phyloP scores from a whole-genome alignment of 176 grass and related monocot genomes.

The Lolium rigidum region DNA sequence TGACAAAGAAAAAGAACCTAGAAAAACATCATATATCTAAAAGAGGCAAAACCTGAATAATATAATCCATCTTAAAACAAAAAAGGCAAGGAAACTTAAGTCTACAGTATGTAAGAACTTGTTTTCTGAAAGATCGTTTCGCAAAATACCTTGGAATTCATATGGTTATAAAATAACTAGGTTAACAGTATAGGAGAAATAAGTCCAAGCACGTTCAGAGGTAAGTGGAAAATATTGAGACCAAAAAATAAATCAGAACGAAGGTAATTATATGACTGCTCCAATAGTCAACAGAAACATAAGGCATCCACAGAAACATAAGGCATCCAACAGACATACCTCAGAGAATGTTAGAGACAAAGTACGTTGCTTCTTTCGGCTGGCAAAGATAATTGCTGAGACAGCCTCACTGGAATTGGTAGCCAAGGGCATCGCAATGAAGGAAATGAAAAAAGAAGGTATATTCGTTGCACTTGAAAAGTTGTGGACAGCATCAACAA shows the following conservation, averaged over 20 bases:
- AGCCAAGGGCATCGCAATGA: conserved; percentile 89
- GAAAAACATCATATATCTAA: background rate
- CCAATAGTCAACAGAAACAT: background rate
- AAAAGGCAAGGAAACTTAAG: background rate
- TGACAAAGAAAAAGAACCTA: background rate
- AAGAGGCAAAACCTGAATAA: background rate
- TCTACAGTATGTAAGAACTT: conserved; percentile 4
- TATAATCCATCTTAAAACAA: background rate
- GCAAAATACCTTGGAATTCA: background rate
- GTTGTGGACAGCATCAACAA: conserved; percentile 85
- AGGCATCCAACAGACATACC: conserved; percentile 49
- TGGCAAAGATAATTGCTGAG: conserved; percentile 83
- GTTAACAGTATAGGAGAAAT: background rate
- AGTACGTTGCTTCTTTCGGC: conserved; percentile 83
- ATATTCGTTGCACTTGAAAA: conserved; percentile 82
- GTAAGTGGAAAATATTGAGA: background rate
- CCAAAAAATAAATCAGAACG: background rate
- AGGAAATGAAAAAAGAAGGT: conserved; percentile 95
- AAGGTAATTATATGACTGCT: background rate
- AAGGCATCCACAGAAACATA: background rate
- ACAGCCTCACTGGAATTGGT: conserved; percentile 97
- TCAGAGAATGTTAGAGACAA: conserved; percentile 94
- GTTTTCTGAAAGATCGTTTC: background rate
- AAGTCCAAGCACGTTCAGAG: background rate
- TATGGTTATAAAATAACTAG: background rate